Conservation (phyloP, 345 rosid species). For the Salix udensis region DNA sequence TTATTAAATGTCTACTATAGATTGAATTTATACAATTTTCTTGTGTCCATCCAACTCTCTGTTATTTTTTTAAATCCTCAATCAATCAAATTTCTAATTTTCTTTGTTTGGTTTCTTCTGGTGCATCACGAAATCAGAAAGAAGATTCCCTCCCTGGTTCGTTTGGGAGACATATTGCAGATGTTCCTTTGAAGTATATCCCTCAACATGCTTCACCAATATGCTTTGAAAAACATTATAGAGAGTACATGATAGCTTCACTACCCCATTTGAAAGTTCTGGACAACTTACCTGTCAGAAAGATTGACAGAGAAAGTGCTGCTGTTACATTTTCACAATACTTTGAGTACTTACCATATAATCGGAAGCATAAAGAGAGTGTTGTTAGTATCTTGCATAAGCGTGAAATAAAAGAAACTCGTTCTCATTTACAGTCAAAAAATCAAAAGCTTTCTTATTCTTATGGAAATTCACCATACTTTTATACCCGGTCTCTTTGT, state of each 20-base stretch:
- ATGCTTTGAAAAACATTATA: conserved; percentile 81
- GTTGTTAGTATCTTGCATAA: conserved; percentile 59
- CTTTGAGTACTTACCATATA: conserved; percentile 79
- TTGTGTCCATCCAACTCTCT: background rate
- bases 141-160: conserved; percentile 38
- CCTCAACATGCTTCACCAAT: conserved; percentile 72
- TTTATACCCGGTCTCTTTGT: conserved; percentile 69
- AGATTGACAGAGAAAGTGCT: conserved; percentile 71
- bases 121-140: conserved; percentile 20
- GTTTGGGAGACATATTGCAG: conserved; percentile 32
- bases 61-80: background rate
- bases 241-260: conserved; percentile 80
- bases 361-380: conserved; percentile 62
- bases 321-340: conserved; percentile 41
- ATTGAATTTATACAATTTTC: background rate
- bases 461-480: conserved; percentile 49
- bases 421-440: conserved; percentile 14
- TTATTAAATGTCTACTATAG: background rate
- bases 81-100: background rate
- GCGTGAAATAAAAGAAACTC: conserved; percentile 66
- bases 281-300: conserved; percentile 64
- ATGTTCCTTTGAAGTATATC: conserved; percentile 51
- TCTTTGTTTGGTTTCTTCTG: conserved; percentile 44
- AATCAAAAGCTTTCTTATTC: conserved; percentile 29
- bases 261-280: conserved; percentile 66